These are phyloP conservation scores for Ascochyta pisi DNA, from an alignment of 2,329 filamentous ascomycete genomes.

Conservation along the genomic window DNA sequence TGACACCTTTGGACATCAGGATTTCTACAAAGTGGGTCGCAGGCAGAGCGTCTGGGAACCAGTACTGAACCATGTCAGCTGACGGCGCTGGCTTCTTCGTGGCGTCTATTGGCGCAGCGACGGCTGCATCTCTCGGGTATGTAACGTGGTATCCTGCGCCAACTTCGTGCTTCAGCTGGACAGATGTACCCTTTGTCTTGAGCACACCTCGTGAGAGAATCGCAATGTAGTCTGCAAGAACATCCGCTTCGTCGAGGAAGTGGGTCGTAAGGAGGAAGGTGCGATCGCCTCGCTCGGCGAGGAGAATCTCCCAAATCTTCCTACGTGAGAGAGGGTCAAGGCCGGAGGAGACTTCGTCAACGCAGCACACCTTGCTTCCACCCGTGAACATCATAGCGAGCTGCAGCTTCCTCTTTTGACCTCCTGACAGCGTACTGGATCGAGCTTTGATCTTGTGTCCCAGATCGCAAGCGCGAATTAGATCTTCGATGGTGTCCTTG, in stretches of 20 bases:
- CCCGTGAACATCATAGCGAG: constrained; percentile 95
- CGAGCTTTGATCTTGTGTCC: constrained; percentile 73
- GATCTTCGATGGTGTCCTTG: constrained; percentile 64
- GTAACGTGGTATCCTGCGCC: constrained; percentile 83
- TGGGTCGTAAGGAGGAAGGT: constrained; percentile 92
- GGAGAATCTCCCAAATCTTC: constrained; percentile 93
- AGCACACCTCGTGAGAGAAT: constrained; percentile 85
- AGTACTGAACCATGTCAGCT: constrained; percentile 75
- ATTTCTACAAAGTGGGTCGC: constrained; percentile 74
- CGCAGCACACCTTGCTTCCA: constrained; percentile 84
- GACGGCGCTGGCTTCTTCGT: constrained; percentile 52
- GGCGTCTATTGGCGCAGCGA: constrained; percentile 58
- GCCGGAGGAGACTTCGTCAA: constrained; percentile 90
- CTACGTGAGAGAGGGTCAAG: constrained; percentile 84
- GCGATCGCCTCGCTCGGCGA: constrained; percentile 80
- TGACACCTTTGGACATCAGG: constrained; percentile 71
- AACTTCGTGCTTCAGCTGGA: constrained; percentile 80
- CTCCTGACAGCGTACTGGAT: constrained; percentile 82
- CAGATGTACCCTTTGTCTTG: constrained; percentile 82
- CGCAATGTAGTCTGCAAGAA: constrained; percentile 86
- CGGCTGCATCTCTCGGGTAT: constrained; percentile 41
- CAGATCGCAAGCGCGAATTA: constrained; percentile 77
- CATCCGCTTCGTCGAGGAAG: constrained; percentile 90
- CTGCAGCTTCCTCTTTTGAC: constrained; percentile 91
- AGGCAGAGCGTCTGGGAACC: constrained; percentile 71